These are phyloP conservation scores for Phoenix roebelenii DNA, from an alignment of 176 grass and related monocot species.

Conservation along the genomic window DNA sequence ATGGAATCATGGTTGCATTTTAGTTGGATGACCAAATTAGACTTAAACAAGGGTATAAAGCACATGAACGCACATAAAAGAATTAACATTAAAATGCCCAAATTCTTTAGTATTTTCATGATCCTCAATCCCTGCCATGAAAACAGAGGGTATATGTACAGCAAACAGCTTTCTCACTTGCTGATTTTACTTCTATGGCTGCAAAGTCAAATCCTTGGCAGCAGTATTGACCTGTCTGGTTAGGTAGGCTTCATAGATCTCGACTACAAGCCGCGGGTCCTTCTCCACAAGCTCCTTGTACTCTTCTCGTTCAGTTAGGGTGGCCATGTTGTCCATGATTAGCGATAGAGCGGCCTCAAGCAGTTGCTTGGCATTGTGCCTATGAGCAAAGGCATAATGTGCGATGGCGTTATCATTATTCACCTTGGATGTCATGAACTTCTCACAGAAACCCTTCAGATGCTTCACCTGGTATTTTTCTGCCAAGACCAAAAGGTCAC, in stretches of 20 bases:
- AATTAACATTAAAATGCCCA: no score
- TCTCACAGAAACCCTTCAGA: slow-evolving; percentile 70
- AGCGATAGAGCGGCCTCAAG: slow-evolving; percentile 59
- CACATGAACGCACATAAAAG: no score
- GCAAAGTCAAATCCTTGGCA: slow-evolving; percentile 33
- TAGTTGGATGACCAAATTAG: no score
- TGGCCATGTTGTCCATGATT: slow-evolving; percentile 69
- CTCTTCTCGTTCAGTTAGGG: slow-evolving; percentile 54
- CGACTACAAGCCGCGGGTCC: slow-evolving; percentile 85
- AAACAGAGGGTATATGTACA: no score
- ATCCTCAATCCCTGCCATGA: no score
- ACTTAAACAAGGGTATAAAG: no score
- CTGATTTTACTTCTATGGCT: slow-evolving; percentile 15
- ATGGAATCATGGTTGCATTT: no score
- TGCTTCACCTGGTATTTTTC: slow-evolving; percentile 95
- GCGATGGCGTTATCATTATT: slow-evolving; percentile 62
- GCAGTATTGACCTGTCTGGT: slow-evolving; percentile 58
- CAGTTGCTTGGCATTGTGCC: slow-evolving; percentile 67
- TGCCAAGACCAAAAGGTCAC: slow-evolving; percentile 66
- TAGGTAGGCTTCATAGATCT: slow-evolving; percentile 87
- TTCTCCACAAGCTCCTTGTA: slow-evolving; percentile 87
- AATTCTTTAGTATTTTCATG: no score
- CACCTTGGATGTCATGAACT: slow-evolving; percentile 84
- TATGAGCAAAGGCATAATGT: slow-evolving; percentile 66
- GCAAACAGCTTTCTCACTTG: no score